These are phyloP conservation scores for Yamadazyma dendronema DNA, from an alignment of 1,139 yeast genomes.

Conservation along the genomic window DNA sequence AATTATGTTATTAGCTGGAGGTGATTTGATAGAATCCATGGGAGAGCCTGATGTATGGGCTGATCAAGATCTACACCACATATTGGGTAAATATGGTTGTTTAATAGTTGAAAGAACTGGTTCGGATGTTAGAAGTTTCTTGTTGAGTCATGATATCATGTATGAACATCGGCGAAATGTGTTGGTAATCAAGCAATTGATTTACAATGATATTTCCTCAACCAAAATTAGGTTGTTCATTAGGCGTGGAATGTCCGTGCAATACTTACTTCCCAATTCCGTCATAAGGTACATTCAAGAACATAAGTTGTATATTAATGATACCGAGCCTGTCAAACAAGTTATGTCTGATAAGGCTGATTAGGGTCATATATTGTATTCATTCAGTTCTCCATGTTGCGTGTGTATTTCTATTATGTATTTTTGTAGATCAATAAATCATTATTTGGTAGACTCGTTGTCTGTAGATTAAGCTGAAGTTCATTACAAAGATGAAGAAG, in stretches of 20 bases:
- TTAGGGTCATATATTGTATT: slow-evolving; percentile 16
- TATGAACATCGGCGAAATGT: slow-evolving; percentile 94
- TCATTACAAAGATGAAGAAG: slow-evolving; percentile 83
- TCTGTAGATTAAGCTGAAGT: slow-evolving; percentile 58
- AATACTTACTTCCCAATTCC: slow-evolving; percentile 87
- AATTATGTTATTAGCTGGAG: slow-evolving; percentile 96
- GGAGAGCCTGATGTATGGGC: slow-evolving; percentile 99
- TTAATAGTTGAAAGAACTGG: slow-evolving; percentile 96
- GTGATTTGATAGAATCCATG: slow-evolving; percentile 96
- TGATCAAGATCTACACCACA: slow-evolving; percentile 91
- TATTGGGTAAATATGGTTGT: slow-evolving; percentile 93
- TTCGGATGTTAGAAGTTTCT: slow-evolving; percentile 87
- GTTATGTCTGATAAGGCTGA: slow-evolving; percentile 63
- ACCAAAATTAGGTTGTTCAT: slow-evolving; percentile 91
- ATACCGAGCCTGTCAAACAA: slow-evolving; percentile 90
- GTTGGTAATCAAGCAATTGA: slow-evolving; percentile 89
- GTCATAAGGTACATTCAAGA: slow-evolving; percentile 95
- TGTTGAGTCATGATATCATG: slow-evolving; percentile 93
- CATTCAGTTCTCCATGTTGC: background rate
- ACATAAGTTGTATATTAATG: slow-evolving; percentile 78
- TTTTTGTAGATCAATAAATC: slow-evolving; percentile 8
- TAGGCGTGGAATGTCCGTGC: slow-evolving; percentile 95
- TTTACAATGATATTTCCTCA: slow-evolving; percentile 92
- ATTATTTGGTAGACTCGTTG: slow-evolving; percentile 25
- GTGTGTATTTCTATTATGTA: slow-evolving; percentile 4